Conservation (phyloP, 352 stramenopile species). For the Globisporangium mamillatum region DNA sequence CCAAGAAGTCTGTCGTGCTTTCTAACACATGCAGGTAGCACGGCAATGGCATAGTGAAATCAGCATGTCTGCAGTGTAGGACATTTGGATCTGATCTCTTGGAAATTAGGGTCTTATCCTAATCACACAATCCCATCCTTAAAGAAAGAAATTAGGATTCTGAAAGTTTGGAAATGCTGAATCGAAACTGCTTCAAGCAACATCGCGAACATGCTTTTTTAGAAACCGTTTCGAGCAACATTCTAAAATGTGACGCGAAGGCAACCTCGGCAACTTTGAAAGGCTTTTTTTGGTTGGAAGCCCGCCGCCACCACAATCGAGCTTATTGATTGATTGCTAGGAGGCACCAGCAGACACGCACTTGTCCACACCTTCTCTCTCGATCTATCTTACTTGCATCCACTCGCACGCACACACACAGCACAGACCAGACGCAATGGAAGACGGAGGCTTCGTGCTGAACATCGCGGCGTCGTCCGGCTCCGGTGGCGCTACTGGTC, state of each 20-base stretch:
- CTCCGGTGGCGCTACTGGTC: conserved; percentile 21
- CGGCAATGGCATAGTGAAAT: too few relatives aligned
- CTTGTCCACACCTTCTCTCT: neutral
- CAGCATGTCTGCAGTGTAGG: too few relatives aligned
- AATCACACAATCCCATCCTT: too few relatives aligned
- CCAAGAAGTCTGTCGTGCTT: too few relatives aligned
- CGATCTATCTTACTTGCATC: neutral
- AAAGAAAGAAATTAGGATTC: too few relatives aligned
- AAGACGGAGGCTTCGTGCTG: conserved; percentile 65
- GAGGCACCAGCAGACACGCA: neutral
- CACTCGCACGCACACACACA: neutral
- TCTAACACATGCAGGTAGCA: too few relatives aligned
- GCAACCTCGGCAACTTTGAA: neutral
- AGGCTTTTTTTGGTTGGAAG: conserved; percentile 4
- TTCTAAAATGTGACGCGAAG: conserved; percentile 2
- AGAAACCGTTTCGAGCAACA: neutral
- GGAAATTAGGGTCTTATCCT: too few relatives aligned
- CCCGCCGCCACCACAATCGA: neutral
- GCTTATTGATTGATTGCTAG: neutral
- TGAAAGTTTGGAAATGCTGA: too few relatives aligned
- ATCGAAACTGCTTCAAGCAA: too few relatives aligned
- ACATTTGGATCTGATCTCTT: too few relatives aligned
- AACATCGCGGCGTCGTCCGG: conserved; percentile 64
- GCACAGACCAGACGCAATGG: conserved; percentile 25
- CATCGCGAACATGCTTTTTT: too few relatives aligned